Base-by-base conservation (phyloP, 2,329 filamentous ascomycete species). In the Fusarium multiceps region DNA sequence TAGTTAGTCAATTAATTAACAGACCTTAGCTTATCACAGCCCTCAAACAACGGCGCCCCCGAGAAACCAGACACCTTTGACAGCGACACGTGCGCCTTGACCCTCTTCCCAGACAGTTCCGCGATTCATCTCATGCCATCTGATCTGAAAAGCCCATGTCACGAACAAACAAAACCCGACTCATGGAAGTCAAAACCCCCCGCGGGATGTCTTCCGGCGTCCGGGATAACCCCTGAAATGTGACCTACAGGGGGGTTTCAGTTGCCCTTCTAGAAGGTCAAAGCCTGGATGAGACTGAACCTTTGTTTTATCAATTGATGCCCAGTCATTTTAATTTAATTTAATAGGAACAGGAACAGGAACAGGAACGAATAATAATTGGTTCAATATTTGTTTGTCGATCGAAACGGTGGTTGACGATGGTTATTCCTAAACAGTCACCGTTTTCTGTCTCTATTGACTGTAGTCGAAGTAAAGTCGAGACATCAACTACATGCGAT, bases 251-350 rank as follows among this genome's bases (percentile, higher is more conserved):
- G 68, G 65, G 59, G 20, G 49, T 43, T n/a, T 55, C 42, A 28
- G 34, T 41, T 30, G 25, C 40, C 55, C 69, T 75, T 75, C 73
- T 75, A 75, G 73, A 75, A 75, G 63, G 63, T 54, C 50, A 63
- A 65, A 66, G 69, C 60, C 42, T 68, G 59, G 71, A 68, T 37
- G 47, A 50, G 34, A 50, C 34, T 37, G 47, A 50, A 32, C 30
- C 30, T n/a, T 50, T 50, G 47, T n/a, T 40, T 51, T 51, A 59
- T 46, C 13, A 16, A 43, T 50, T 66, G 59, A 57, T 68, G 58
- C 49, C 66, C 41, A 51, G 63, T 54, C 63, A 54, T 60, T 74
- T 62, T 37, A 34, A 41, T 51, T 41, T 51, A 25, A 41, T 51
- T 41, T 51, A 41, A 41, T 41, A 10, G 13, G 7, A 40, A 27